These are phyloP conservation scores for Kazachstania taianensis DNA, from an alignment of 805 yeast genomes.

Conservation along the genomic window DNA sequence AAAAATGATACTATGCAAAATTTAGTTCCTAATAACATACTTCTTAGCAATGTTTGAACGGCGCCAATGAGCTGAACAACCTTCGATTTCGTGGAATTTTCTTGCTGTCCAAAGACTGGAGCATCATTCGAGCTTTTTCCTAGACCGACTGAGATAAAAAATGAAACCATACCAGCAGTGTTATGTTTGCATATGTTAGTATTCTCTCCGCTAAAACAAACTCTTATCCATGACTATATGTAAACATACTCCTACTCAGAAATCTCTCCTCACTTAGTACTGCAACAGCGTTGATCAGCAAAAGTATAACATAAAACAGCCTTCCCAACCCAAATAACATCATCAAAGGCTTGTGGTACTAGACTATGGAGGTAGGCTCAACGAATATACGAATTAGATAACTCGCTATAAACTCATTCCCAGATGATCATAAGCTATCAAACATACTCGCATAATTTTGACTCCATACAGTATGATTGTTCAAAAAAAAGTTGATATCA, in stretches of 20 bases:
- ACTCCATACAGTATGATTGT: too few species aligned
- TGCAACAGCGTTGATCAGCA: slow-evolving; percentile 65
- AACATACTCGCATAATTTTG: too few species aligned
- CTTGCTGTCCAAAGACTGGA: slow-evolving; percentile 38
- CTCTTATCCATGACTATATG: not conserved
- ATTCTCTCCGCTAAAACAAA: not conserved
- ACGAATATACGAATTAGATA: too few species aligned
- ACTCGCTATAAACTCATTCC: too few species aligned
- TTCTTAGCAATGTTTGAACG: slow-evolving; percentile 62
- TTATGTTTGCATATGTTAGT: slow-evolving; percentile 1
- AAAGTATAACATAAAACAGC: slow-evolving; percentile 42
- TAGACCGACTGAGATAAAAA: slow-evolving; percentile 34
- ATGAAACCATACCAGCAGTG: slow-evolving; percentile 3
- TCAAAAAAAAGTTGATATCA: too few species aligned
- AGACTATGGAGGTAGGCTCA: too few species aligned
- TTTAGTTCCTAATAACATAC: slow-evolving; percentile 28
- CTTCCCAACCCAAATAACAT: slow-evolving; percentile 53
- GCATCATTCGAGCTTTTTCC: slow-evolving; percentile 30
- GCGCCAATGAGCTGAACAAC: slow-evolving; percentile 61
- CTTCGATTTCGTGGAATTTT: slow-evolving; percentile 44
- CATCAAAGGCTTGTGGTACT: slow-evolving; percentile 1
- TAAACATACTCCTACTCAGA: slow-evolving; percentile 42
- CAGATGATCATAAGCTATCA: too few species aligned
- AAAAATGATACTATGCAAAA: too few species aligned
- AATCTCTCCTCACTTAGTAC: slow-evolving; percentile 74